These are phyloP conservation scores for Rugonectria rugulosa DNA, from an alignment of 2,329 filamentous ascomycete species.

Conservation along the genomic window DNA sequence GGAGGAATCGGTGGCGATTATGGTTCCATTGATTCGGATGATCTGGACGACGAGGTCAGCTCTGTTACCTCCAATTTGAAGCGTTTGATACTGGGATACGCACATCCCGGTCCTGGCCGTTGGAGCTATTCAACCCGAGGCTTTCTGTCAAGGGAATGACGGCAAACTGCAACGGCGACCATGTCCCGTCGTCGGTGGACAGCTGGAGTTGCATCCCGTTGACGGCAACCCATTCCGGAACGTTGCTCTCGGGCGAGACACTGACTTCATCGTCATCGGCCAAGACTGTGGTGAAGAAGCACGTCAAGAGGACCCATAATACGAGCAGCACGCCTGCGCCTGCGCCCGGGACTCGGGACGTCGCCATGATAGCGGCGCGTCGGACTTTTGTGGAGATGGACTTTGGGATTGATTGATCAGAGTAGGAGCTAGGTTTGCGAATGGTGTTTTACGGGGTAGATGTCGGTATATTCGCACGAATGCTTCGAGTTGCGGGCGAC, in stretches of 20 bases:
- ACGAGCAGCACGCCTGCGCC: conserved; percentile 22
- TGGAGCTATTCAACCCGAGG: conserved; percentile 53
- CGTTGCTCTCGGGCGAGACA: conserved; percentile 45
- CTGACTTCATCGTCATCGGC: conserved; percentile 44
- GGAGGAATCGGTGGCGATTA: conserved; percentile 52
- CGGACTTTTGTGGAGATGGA: background rate
- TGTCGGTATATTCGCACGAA: conserved; percentile 25
- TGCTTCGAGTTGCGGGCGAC: conserved; percentile 24
- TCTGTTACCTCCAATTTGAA: conserved; percentile 6
- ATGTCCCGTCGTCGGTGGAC: conserved; percentile 38
- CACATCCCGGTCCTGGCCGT: conserved; percentile 45
- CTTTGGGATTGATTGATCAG: too few species aligned
- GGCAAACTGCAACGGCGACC: conserved; percentile 45
- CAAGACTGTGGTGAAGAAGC: conserved; percentile 40
- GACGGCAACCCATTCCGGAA: conserved; percentile 49
- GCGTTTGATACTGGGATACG: conserved; percentile 23
- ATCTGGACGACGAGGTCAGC: conserved; percentile 43
- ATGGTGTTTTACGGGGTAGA: conserved; percentile 13
- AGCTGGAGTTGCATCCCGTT: conserved; percentile 53
- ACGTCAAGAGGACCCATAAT: conserved; percentile 34
- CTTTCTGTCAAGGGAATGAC: conserved; percentile 55
- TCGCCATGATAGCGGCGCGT: conserved; percentile 21
- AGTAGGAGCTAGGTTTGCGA: too few species aligned
- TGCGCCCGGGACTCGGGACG: conserved; percentile 12
- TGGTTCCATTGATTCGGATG: conserved; percentile 52